These are phyloP conservation scores for Ampelomyces quisqualis DNA, from an alignment of 2,329 filamentous ascomycete genomes.

Conservation along the genomic window DNA sequence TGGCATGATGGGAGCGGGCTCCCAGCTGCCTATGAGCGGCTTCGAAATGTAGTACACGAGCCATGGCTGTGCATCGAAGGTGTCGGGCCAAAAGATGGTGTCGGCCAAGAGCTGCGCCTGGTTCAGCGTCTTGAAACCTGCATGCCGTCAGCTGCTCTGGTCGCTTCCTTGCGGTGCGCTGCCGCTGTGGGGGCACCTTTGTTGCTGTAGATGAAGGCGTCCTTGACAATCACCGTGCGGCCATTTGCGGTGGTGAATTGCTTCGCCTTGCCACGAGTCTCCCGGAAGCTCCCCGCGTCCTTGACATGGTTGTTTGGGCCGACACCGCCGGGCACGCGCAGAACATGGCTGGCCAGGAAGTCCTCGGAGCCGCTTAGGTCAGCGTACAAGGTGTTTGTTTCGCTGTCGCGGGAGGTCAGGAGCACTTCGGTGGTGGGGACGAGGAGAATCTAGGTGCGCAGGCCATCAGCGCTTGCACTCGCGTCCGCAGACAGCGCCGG, in stretches of 20 bases:
- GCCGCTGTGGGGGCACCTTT: constrained; percentile 64
- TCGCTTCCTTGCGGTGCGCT: background rate
- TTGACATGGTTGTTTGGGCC: constrained; percentile 51
- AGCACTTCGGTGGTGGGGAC: constrained; percentile 92
- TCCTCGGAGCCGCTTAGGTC: constrained; percentile 89
- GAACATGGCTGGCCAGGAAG: constrained; percentile 93
- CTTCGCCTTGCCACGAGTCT: constrained; percentile 88
- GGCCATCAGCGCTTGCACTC: constrained; percentile 3
- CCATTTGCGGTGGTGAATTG: constrained; percentile 93
- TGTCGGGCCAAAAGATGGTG: constrained; percentile 82
- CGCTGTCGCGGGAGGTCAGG: constrained; percentile 81
- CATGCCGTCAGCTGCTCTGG: constrained; percentile 19
- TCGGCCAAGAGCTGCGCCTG: constrained; percentile 87
- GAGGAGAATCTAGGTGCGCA: constrained; percentile 65
- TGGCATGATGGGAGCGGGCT: constrained; percentile 69
- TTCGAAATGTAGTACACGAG: constrained; percentile 93
- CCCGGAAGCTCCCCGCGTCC: constrained; percentile 63
- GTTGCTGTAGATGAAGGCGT: constrained; percentile 89
- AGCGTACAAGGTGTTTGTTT: constrained; percentile 72
- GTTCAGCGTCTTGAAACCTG: constrained; percentile 87
- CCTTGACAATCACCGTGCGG: constrained; percentile 90
- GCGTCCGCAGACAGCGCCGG: background rate
- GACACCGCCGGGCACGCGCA: constrained; percentile 68
- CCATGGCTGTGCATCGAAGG: constrained; percentile 89
- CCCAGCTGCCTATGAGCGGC: constrained; percentile 80